phyloP scores from a whole-genome alignment of 192 early-diverging fungal genomes.

The Diversispora epigaea region DNA sequence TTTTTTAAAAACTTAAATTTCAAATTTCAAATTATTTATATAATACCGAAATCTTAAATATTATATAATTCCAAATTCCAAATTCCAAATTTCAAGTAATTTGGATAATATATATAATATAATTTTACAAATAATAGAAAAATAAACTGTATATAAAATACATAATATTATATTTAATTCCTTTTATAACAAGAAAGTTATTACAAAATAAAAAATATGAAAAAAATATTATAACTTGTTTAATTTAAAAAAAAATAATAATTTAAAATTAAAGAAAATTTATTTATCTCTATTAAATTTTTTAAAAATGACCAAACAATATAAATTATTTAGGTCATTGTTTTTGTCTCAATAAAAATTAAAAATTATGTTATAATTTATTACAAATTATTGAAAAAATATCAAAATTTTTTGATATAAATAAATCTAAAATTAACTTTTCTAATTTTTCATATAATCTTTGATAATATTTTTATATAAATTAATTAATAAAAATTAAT shows the following conservation, averaged over 20 bases:
- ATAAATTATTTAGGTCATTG: not conserved
- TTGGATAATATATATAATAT: too few relatives aligned
- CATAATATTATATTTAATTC: not conserved
- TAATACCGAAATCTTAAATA: too few relatives aligned
- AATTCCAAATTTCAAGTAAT: too few relatives aligned
- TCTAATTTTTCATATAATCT: too few relatives aligned
- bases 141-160: not conserved
- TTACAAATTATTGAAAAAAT: not conserved
- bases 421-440: too few relatives aligned
- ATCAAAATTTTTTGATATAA: too few relatives aligned
- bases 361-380: constrained; percentile 1
- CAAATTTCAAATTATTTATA: too few relatives aligned
- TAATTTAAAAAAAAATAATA: not conserved
- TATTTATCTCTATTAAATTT: not conserved
- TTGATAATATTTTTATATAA: too few relatives aligned
- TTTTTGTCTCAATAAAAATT: not conserved
- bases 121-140: not conserved
- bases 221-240: constrained; percentile 6
- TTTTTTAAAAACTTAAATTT: too few relatives aligned
- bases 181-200: not conserved
- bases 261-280: not conserved
- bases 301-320: not conserved
- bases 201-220: not conserved
- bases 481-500: too few relatives aligned
- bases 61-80: too few relatives aligned